These are phyloP conservation scores for Suillus sp. DNA, from an alignment of 768 basidiomycete species.

Conservation along the genomic window DNA sequence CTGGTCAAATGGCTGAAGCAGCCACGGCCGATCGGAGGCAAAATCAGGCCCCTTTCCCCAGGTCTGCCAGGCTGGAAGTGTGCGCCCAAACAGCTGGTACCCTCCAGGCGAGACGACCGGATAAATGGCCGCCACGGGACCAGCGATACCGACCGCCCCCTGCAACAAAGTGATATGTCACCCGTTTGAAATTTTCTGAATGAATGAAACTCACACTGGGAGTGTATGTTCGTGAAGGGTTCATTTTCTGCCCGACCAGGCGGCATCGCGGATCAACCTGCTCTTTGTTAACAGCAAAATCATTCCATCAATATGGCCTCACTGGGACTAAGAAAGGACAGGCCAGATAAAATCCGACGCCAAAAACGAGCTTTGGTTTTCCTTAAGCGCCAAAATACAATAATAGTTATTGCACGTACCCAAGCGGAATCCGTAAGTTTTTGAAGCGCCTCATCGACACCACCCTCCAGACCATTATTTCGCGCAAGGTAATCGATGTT, in stretches of 20 bases:
- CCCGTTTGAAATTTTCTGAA: neutral
- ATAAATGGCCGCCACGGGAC: constrained; percentile 66
- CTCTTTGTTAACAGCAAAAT: neutral
- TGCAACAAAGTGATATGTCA: constrained; percentile 24
- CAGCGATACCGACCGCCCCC: constrained; percentile 74
- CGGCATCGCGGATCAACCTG: constrained; percentile 61
- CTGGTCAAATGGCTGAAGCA: constrained; percentile 65
- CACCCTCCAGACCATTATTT: constrained; percentile 57
- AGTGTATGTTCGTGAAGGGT: constrained; percentile 68
- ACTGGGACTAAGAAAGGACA: constrained; percentile 66
- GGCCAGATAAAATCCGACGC: constrained; percentile 64
- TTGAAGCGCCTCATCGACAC: constrained; percentile 44
- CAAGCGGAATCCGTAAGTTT: constrained; percentile 52
- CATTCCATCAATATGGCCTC: constrained; percentile 16
- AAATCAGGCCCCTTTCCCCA: constrained; percentile 58
- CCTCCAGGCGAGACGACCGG: constrained; percentile 67
- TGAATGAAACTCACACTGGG: constrained; percentile 45
- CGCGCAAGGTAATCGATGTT: constrained; percentile 67
- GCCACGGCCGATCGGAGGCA: constrained; percentile 52
- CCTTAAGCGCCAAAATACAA: constrained; percentile 1
- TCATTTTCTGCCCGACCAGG: constrained; percentile 73
- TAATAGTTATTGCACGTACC: constrained; percentile 33
- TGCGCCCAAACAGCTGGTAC: constrained; percentile 64
- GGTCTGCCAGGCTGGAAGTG: constrained; percentile 66
- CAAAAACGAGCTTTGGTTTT: constrained; percentile 52